A percentile compares a stretch with the other conserved stretches of the same genome.
Evolutionary conservation across 1,284 basidiomycete species (phyloP).

Genomic region (Melampsora americana): DNA sequence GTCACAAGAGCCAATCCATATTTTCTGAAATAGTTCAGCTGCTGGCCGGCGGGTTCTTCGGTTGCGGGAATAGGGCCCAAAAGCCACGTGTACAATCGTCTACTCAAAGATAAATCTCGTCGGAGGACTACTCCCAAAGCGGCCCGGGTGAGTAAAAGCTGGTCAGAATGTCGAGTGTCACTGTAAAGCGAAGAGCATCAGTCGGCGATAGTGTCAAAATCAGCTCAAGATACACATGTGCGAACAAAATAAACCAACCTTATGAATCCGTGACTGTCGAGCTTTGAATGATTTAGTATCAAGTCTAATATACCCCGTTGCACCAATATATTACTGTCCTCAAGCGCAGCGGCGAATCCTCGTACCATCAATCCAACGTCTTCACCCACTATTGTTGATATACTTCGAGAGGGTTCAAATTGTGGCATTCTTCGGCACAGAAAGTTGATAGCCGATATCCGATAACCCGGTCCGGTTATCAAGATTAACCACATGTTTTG

Average conservation of each 20-base stretch:
- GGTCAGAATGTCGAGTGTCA: constrained; percentile 47
- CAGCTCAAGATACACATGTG: background rate
- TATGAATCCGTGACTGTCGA: constrained; percentile 69
- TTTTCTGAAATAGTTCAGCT: constrained; percentile 67
- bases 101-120: constrained; percentile 85
- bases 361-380: constrained; percentile 90
- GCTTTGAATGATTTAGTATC: constrained; percentile 67
- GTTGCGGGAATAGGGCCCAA: constrained; percentile 62
- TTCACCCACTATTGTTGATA: constrained; percentile 69
- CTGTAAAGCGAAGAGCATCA: constrained; percentile 13
- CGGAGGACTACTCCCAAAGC: constrained; percentile 69
- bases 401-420: constrained; percentile 59
- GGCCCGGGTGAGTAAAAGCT: constrained; percentile 49
- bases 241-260: constrained; percentile 54
- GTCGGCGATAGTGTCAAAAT: background rate
- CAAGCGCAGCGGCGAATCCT: constrained; percentile 80
- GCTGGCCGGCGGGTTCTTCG: constrained; percentile 69
- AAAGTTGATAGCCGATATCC: constrained; percentile 83
- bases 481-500: constrained; percentile 92
- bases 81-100: constrained; percentile 89
- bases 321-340: constrained; percentile 84
- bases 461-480: constrained; percentile 79
- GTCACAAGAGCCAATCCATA: constrained; percentile 68
- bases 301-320: constrained; percentile 77
- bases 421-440: constrained; percentile 71